Evolutionary conservation across 805 yeast species (phyloP), one percentile per base, ranked within the genome.

Genomic region (Groenewaldozyma tartarivorans): DNA sequence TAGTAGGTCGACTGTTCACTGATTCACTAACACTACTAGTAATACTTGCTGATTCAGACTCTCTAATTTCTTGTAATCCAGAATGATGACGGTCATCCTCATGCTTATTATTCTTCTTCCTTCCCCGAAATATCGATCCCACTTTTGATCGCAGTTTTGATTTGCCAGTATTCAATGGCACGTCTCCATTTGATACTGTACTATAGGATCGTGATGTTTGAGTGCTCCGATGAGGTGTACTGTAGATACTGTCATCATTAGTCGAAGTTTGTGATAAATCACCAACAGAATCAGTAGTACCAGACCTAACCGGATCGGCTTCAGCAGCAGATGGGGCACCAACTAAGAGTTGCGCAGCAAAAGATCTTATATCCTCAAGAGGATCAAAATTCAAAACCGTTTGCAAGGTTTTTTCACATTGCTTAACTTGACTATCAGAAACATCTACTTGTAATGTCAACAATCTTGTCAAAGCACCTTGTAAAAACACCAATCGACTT

Each of bases 361-460:
- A 80, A 41, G 81, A 64, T 18, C 64, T 55, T 43, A 81, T 70
- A 55, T 81, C 87, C 45, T 66, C 73, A 39, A 66, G 63, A 6
- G 85, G 81, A 42, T 71, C 75, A 48, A 78, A 79, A 34, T 72
- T 73, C 53, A 87, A 67, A 39, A 81, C 68, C 47, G 75, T 74
- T 47, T 79, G 79, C 55, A 82, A 66, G 4, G 83, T 75, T 35
- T 62, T 62, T 61, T 87, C 95, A 55, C 77, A 74, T 20, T 67
- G 62, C 30, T 61, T 58, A 11, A 71, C 65, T 30, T 66, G 62
- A 27, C 58, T 58, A 47, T 67, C 69, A 22, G 76, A 54, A 36
- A 66, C 64, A 53, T 80, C 86, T 35, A 71, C 68, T 42, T 70
- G 64, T 33, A 77, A 72, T 13, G 85, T 74, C 56, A 77, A 74